Evolutionary conservation across 2,329 filamentous ascomycete species (phyloP).

Genomic region (Alternaria atra): DNA sequence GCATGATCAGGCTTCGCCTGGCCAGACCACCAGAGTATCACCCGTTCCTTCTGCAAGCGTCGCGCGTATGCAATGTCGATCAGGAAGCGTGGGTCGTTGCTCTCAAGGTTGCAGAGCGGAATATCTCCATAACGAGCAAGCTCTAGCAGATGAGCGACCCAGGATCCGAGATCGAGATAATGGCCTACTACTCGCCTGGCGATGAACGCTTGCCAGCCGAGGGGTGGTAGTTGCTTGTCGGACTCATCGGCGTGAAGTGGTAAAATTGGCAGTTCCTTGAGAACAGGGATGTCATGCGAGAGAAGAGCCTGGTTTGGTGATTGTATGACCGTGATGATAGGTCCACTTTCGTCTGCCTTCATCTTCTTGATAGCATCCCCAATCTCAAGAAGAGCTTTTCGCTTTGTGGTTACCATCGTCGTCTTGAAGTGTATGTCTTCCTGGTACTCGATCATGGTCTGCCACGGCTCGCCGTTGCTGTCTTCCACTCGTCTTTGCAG

Average conservation of each 20-base stretch:
- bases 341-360: conserved; percentile 81
- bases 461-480: conserved; percentile 74
- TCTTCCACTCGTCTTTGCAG: conserved; percentile 72
- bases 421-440: conserved; percentile 85
- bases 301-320: conserved; percentile 84
- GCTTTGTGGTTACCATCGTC: conserved; percentile 85
- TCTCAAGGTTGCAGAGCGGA: conserved; percentile 92
- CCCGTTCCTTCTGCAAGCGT: conserved; percentile 86
- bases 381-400: conserved; percentile 88
- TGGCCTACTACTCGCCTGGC: conserved; percentile 86
- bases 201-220: conserved; percentile 93
- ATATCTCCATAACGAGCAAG: conserved; percentile 93
- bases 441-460: conserved; percentile 86
- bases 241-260: conserved; percentile 81
- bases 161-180: conserved; percentile 91
- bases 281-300: conserved; percentile 81
- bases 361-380: conserved; percentile 90
- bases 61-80: conserved; percentile 97
- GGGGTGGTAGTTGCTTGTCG: conserved; percentile 86
- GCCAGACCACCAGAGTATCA: conserved; percentile 96
- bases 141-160: conserved; percentile 87
- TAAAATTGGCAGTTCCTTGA: conserved; percentile 85
- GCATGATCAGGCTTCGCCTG: conserved; percentile 91
- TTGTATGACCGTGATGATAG: conserved; percentile 87
- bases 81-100: conserved; percentile 90